Conservation (phyloP, 345 rosid genomes). For the Eucalyptus polyanthemos region DNA sequence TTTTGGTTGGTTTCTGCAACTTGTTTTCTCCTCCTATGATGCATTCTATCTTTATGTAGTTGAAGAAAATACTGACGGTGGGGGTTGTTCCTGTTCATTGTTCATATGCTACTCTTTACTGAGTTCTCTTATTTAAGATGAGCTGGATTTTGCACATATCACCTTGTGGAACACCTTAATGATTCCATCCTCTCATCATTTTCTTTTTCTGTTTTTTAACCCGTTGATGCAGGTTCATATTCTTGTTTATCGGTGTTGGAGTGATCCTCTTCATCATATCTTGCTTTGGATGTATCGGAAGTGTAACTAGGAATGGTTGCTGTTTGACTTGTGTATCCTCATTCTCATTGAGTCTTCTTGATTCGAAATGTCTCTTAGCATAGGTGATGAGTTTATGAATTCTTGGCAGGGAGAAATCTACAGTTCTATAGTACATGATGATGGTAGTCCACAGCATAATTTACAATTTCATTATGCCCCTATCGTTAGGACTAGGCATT, state of each 20-base stretch:
- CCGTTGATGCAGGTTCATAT: constrained; percentile 65
- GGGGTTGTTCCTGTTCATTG: not conserved
- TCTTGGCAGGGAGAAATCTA: not conserved
- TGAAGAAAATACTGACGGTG: not conserved
- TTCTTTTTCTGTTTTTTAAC: not conserved
- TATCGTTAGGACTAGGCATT: not conserved
- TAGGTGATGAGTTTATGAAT: not conserved
- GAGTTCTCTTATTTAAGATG: not conserved
- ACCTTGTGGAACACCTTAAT: not conserved
- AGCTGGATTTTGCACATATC: not conserved
- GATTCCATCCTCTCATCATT: not conserved
- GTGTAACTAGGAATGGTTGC: constrained; percentile 59
- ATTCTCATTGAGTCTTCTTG: not conserved
- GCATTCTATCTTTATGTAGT: not conserved
- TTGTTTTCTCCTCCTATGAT: not conserved
- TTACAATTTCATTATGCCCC: not conserved
- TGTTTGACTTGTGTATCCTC: constrained; percentile 95
- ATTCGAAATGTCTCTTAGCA: not conserved
- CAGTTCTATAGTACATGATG: not conserved
- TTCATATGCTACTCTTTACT: not conserved
- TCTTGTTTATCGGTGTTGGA: constrained; percentile 79
- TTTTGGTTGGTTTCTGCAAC: not conserved
- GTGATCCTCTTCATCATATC: constrained; percentile 70
- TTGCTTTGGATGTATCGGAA: constrained; percentile 79
- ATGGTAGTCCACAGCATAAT: not conserved